Conservation (phyloP, 2,329 filamentous ascomycete genomes). For the Xylaria sp. region DNA sequence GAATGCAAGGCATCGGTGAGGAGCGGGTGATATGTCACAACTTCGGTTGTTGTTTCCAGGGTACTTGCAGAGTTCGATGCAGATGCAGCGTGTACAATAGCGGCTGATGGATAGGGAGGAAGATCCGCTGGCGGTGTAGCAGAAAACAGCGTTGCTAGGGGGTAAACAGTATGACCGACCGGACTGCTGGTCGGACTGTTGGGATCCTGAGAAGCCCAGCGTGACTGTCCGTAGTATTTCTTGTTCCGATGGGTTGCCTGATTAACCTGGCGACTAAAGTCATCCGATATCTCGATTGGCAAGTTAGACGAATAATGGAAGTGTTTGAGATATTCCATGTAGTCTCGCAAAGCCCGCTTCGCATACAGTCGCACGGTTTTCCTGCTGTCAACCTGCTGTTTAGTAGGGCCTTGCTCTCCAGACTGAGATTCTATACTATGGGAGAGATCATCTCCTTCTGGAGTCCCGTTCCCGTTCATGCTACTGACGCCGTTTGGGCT, state of each 20-base stretch:
- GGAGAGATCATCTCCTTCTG: constrained; percentile 22
- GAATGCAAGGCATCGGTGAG: constrained; percentile 80
- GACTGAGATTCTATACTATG: neutral
- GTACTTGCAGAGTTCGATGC: constrained; percentile 33
- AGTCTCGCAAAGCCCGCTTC: constrained; percentile 77
- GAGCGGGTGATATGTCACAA: constrained; percentile 80
- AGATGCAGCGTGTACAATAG: constrained; percentile 41
- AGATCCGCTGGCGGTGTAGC: constrained; percentile 69
- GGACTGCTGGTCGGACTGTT: constrained; percentile 35
- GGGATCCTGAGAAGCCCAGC: constrained; percentile 52
- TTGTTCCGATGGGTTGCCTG: constrained; percentile 49
- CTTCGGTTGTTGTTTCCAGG: constrained; percentile 55
- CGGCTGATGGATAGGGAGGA: constrained; percentile 66
- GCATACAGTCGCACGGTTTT: constrained; percentile 76
- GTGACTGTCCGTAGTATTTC: constrained; percentile 41
- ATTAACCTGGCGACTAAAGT: constrained; percentile 63
- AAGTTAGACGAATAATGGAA: constrained; percentile 81
- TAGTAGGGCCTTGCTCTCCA: constrained; percentile 30
- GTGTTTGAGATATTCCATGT: constrained; percentile 70
- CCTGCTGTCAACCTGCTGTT: constrained; percentile 58
- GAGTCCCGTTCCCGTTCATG: constrained; percentile 30
- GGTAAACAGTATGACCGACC: constrained; percentile 48
- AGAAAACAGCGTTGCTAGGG: constrained; percentile 70
- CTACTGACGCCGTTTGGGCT: constrained; percentile 28
- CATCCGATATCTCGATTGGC: constrained; percentile 62